Evolutionary conservation across 768 basidiomycete genomes (phyloP).

Genomic region (Panellus pusillus): DNA sequence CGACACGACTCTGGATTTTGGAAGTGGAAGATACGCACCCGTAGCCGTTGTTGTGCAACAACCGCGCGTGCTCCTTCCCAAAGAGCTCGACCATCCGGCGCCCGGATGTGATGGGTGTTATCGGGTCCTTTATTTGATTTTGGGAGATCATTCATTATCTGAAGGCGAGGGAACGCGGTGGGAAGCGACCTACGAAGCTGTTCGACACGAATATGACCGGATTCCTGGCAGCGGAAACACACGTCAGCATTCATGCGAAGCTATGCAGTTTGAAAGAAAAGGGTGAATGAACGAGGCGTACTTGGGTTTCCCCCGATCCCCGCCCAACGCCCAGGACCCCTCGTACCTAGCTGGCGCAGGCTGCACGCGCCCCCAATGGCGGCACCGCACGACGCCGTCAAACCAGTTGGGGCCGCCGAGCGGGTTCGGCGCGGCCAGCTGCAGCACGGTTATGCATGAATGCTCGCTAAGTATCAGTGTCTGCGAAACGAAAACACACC

Average conservation of each 20-base stretch:
- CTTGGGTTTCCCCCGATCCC: constrained; percentile 9
- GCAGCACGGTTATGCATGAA: background rate
- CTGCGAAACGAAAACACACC: background rate
- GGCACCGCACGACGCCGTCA: constrained; percentile 2
- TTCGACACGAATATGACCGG: constrained; percentile 18
- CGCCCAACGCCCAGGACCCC: constrained; percentile 7
- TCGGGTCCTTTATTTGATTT: no score
- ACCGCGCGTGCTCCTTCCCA: constrained; percentile 12
- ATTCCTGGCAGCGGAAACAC: constrained; percentile 6
- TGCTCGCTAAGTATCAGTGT: no score
- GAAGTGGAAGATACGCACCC: background rate
- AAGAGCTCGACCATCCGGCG: background rate
- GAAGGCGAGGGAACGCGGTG: no score
- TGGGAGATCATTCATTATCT: background rate
- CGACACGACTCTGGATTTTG: background rate
- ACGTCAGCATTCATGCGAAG: background rate
- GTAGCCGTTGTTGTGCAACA: constrained; percentile 16
- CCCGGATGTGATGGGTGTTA: no score
- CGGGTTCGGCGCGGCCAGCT: constrained; percentile 13
- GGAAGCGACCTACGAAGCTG: constrained; percentile 5
- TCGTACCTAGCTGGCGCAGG: constrained; percentile 13
- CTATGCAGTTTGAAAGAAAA: background rate
- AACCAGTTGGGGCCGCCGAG: constrained; percentile 12
- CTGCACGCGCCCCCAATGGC: constrained; percentile 10
- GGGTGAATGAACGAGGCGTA: background rate